These are phyloP conservation scores for Ophiocytium majus DNA, from an alignment of 352 stramenopile genomes.

Conservation along the genomic window DNA sequence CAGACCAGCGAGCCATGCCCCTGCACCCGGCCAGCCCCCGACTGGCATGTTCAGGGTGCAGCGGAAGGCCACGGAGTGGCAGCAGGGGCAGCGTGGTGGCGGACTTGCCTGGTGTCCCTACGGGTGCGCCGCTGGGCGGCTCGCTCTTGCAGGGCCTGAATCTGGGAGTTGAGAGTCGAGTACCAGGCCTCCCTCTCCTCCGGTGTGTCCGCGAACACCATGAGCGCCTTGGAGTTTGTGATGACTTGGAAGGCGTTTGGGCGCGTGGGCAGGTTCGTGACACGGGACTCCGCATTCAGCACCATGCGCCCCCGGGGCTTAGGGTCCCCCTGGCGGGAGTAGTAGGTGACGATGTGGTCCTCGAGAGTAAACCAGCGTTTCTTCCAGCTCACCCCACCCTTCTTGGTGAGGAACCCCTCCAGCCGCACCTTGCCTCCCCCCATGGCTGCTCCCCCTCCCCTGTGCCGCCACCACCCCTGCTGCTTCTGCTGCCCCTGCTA, in stretches of 20 bases:
- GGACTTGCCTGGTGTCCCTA: slow-evolving; percentile 52
- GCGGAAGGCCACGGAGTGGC: too few species aligned
- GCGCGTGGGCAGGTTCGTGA: slow-evolving; percentile 52
- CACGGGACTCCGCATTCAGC: slow-evolving; percentile 55
- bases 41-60: too few species aligned
- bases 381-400: slow-evolving; percentile 58
- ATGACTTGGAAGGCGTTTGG: slow-evolving; percentile 57
- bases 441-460: too few species aligned
- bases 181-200: slow-evolving; percentile 54
- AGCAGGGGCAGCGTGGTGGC: too few species aligned
- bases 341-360: slow-evolving; percentile 59
- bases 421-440: too few species aligned
- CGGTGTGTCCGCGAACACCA: slow-evolving; percentile 54
- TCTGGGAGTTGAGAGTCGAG: slow-evolving; percentile 46
- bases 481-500: too few species aligned
- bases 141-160: slow-evolving; percentile 50
- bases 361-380: slow-evolving; percentile 57
- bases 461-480: too few species aligned
- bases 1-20: too few species aligned
- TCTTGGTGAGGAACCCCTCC: slow-evolving; percentile 59
- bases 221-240: slow-evolving; percentile 56
- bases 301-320: slow-evolving; percentile 55
- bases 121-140: slow-evolving; percentile 42
- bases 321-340: slow-evolving; percentile 55
- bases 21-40: too few species aligned